Percentiles rank a stretch among this genome's conserved stretches.
phyloP scores from a whole-genome alignment of 2,329 filamentous ascomycete genomes.

The Fusarium irregulare region DNA sequence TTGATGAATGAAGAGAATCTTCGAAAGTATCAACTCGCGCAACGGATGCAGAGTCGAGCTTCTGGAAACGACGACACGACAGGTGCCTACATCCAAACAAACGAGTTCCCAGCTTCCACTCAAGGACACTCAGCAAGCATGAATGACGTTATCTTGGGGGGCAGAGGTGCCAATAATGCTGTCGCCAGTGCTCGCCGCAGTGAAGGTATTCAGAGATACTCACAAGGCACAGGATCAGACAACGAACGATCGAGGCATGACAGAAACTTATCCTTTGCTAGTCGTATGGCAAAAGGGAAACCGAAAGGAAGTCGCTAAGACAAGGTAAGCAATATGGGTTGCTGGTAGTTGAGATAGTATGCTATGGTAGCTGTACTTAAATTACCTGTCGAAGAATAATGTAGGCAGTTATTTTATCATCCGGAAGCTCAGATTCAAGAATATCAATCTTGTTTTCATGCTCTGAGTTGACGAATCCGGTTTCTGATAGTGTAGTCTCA shows the following conservation, averaged over 20 bases:
- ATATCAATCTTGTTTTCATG: no score
- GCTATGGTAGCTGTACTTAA: slow-evolving; percentile 5
- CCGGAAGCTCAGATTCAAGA: not conserved
- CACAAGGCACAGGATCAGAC: not conserved
- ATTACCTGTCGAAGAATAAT: not conserved
- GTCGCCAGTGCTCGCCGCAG: not conserved
- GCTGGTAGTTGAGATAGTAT: not conserved
- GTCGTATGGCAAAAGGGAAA: slow-evolving; percentile 29
- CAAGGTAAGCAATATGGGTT: not conserved
- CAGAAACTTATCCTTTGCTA: slow-evolving; percentile 33
- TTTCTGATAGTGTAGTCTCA: not conserved
- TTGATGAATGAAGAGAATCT: slow-evolving; percentile 84
- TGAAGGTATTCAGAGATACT: not conserved
- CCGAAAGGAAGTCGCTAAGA: not conserved
- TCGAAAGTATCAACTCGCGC: slow-evolving; percentile 77
- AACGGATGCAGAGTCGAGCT: slow-evolving; percentile 14
- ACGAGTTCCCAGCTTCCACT: slow-evolving; percentile 2
- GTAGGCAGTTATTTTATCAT: not conserved
- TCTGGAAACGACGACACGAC: not conserved
- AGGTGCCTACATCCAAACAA: not conserved
- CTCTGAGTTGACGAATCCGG: no score
- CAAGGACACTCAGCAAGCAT: slow-evolving; percentile 9
- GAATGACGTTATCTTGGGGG: not conserved
- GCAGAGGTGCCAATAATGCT: slow-evolving; percentile 1
- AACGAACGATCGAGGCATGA: not conserved